A percentile compares a stretch with the other conserved stretches of the same genome.
These are phyloP conservation scores for Blastocystis sp. DNA, from an alignment of 352 stramenopile genomes.

Conservation along the genomic window DNA sequence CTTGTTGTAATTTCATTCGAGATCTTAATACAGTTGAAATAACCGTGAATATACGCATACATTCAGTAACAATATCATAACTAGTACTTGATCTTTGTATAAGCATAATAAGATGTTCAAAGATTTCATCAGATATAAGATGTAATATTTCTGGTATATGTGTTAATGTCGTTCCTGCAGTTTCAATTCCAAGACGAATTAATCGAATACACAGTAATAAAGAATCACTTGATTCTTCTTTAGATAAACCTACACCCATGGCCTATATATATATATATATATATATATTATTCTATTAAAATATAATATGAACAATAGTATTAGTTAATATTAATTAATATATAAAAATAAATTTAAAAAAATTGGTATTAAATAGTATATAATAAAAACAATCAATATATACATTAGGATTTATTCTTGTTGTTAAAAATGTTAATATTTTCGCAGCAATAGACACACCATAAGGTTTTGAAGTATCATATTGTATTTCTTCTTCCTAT, in stretches of 20 bases:
- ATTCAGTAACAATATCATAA: constrained; percentile 10
- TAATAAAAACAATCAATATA: too few relatives aligned
- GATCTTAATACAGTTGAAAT: constrained; percentile 12
- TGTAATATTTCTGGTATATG: constrained; percentile 8
- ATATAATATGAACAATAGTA: too few relatives aligned
- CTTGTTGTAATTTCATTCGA: constrained; percentile 23
- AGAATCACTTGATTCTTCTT: constrained; percentile 35
- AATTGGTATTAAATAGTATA: too few relatives aligned
- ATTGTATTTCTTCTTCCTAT: too few relatives aligned
- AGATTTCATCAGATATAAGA: constrained; percentile 34
- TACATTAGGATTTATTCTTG: too few relatives aligned
- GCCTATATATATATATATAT: constrained; percentile 1
- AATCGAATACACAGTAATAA: constrained; percentile 20
- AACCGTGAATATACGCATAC: constrained; percentile 29
- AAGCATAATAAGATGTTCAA: constrained; percentile 34
- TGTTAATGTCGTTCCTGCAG: constrained; percentile 18
- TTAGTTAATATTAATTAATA: too few relatives aligned
- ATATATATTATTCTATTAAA: too few relatives aligned
- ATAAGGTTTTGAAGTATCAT: too few relatives aligned
- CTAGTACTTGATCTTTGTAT: not conserved
- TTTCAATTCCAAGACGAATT: constrained; percentile 35
- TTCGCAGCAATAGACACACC: too few relatives aligned
- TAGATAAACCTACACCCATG: constrained; percentile 23
- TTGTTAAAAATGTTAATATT: too few relatives aligned
- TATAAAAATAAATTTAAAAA: too few relatives aligned